Base-by-base conservation (phyloP, 805 yeast species). In the Candida xiaguanensis region DNA sequence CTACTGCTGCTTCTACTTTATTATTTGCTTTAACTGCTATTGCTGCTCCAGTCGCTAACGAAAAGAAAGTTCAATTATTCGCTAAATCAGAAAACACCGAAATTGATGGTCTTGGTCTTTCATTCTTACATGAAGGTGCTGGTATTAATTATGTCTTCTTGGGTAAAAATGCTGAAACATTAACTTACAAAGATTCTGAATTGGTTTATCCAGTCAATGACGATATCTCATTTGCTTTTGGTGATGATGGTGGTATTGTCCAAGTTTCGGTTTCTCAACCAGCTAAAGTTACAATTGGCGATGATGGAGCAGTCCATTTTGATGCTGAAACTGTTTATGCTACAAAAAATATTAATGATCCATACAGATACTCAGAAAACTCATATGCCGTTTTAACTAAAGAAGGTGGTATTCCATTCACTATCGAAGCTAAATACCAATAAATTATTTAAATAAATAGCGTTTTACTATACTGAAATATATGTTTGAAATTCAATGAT, bases 41-140 rank as follows among this genome's bases (percentile, higher is more conserved):
- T 6, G 36, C 43, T 17, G 31, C 36, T 19, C 37, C 36, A 11
- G 28, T 33, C 15, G 34, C 41, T 9, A 29, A 19, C 13, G 37
- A 28, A 8, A 31, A 32, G 26, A 34, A 44, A 11, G 48, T 59
- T 12, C 20, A 45, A 17, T 53, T 65, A 34, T 46, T 19, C 14
- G 52, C 50, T 33, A 45, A 51, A 27, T 60, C 70, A 24, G 50
- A 46, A 31, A 41, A 59, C 40, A n/a, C 52, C 4, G 43, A 39
- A 5, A 35, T 67, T 36, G 42, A 63, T 41, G 65, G 62, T 29
- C 40, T 52, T 14, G 61, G 57, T 30, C 39, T 66, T 30, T 42
- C 51, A 31, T 42, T 59, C 25, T 42, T 41, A 28, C 76, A 70
- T 48, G 71, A 65, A 49, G 75, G 75, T 47, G 76, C 75, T 35